phyloP scores from a whole-genome alignment of 805 yeast species.

The Ogataea salicorniae region DNA sequence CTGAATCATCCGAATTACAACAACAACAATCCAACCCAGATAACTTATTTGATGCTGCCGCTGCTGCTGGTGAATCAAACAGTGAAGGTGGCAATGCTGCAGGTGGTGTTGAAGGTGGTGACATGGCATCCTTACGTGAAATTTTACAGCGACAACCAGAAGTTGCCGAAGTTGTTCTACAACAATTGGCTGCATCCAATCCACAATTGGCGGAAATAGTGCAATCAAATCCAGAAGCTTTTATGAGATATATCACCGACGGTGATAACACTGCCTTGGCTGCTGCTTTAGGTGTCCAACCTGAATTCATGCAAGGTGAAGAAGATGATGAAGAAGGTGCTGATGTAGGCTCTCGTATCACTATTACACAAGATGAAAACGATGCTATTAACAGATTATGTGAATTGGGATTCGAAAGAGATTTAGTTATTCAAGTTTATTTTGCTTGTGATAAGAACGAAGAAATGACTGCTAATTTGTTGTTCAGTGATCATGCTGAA shows the following conservation, averaged over 20 bases:
- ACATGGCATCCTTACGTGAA: conserved; percentile 59
- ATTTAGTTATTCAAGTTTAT: conserved; percentile 84
- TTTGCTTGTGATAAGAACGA: conserved; percentile 98
- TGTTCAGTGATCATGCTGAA: conserved; percentile 57
- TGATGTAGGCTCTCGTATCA: conserved; percentile 43
- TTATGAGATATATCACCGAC: conserved; percentile 65
- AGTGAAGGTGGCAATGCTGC: conserved; percentile 27
- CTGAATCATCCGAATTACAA: conserved; percentile 14
- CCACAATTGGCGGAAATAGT: conserved; percentile 82
- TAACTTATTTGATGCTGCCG: conserved; percentile 53
- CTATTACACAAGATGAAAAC: conserved; percentile 75
- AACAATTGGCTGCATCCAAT: conserved; percentile 71
- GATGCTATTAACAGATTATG: conserved; percentile 86
- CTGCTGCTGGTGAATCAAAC: conserved; percentile 26
- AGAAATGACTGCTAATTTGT: conserved; percentile 90
- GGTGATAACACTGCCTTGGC: conserved; percentile 54
- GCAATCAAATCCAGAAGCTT: conserved; percentile 85
- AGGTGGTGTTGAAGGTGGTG: conserved; percentile 31
- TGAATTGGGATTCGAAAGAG: conserved; percentile 88
- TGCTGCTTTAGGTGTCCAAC: conserved; percentile 36
- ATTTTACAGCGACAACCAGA: conserved; percentile 84
- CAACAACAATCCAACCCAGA: conserved; percentile 35
- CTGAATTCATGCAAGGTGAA: conserved; percentile 32
- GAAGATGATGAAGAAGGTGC: conserved; percentile 38
- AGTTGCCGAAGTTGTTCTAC: conserved; percentile 76